Conservation (phyloP, 192 early-diverging fungal species). For the Jimgerdemannia lactiflua region DNA sequence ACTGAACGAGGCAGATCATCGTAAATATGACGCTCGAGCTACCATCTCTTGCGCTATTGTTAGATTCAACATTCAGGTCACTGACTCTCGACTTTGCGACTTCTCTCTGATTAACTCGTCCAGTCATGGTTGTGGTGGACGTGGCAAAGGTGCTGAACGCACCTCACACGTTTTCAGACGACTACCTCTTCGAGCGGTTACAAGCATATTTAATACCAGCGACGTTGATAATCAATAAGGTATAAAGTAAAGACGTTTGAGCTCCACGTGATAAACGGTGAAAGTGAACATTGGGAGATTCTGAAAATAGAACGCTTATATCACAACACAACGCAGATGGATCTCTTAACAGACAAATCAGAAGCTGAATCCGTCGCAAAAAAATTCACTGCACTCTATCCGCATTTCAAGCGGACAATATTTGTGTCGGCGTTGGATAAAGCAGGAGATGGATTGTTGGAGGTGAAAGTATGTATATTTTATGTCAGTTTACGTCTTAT, state of each 20-base stretch:
- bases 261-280: too few relatives aligned
- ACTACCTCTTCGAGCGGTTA: conserved; percentile 43
- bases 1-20: conserved; percentile 51
- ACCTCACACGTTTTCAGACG: conserved; percentile 31
- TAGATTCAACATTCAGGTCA: background rate
- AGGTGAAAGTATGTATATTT: conserved; percentile 13
- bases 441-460: conserved; percentile 12
- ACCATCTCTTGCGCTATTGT: too few relatives aligned
- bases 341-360: conserved; percentile 10
- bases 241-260: background rate
- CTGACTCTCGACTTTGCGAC: background rate
- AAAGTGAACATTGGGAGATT: too few relatives aligned
- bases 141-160: conserved; percentile 34
- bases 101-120: too few relatives aligned
- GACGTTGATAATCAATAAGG: conserved; percentile 58
- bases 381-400: conserved; percentile 30
- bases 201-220: conserved; percentile 38
- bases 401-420: conserved; percentile 27
- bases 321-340: conserved; percentile 3
- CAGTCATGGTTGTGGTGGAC: conserved; percentile 53
- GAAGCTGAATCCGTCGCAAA: conserved; percentile 28
- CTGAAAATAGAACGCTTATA: background rate
- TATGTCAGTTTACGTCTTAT: background rate
- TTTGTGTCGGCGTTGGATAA: conserved; percentile 36
- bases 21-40: conserved; percentile 10